phyloP scores from a whole-genome alignment of 2,329 filamentous ascomycete species.

The Colletotrichum musae region DNA sequence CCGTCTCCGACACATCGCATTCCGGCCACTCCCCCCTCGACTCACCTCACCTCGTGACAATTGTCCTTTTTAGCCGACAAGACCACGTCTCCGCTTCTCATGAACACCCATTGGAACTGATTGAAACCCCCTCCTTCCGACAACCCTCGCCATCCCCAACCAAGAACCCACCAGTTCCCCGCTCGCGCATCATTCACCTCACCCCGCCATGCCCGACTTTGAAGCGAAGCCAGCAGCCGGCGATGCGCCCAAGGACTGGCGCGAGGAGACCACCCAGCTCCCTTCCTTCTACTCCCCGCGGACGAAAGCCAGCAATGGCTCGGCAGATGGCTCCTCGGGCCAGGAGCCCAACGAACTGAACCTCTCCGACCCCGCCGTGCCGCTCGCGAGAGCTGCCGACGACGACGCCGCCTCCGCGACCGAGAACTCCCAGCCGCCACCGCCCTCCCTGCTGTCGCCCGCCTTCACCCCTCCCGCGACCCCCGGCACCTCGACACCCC shows the following conservation, averaged over 20 bases:
- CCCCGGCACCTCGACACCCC: slow-evolving; percentile 70
- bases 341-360: slow-evolving; percentile 36
- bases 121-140: background rate
- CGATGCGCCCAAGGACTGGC: slow-evolving; percentile 45
- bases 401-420: slow-evolving; percentile 34
- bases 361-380: slow-evolving; percentile 38
- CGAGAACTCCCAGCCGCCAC: slow-evolving; percentile 52
- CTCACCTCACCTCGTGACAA: background rate
- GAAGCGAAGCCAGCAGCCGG: slow-evolving; percentile 44
- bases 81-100: background rate
- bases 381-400: slow-evolving; percentile 31
- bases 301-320: slow-evolving; percentile 47
- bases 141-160: background rate
- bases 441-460: slow-evolving; percentile 85
- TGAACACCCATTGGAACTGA: slow-evolving; percentile 12
- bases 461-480: slow-evolving; percentile 83
- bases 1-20: slow-evolving; percentile 1
- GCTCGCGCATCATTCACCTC: slow-evolving; percentile 3
- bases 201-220: slow-evolving; percentile 43
- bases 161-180: slow-evolving; percentile 13
- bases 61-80: background rate
- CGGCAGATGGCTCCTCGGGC: slow-evolving; percentile 41
- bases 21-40: background rate
- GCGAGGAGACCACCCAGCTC: slow-evolving; percentile 53
- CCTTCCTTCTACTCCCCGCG: slow-evolving; percentile 64